phyloP scores from a whole-genome alignment of 345 rosid genomes.

The Toxicodendron radicans region DNA sequence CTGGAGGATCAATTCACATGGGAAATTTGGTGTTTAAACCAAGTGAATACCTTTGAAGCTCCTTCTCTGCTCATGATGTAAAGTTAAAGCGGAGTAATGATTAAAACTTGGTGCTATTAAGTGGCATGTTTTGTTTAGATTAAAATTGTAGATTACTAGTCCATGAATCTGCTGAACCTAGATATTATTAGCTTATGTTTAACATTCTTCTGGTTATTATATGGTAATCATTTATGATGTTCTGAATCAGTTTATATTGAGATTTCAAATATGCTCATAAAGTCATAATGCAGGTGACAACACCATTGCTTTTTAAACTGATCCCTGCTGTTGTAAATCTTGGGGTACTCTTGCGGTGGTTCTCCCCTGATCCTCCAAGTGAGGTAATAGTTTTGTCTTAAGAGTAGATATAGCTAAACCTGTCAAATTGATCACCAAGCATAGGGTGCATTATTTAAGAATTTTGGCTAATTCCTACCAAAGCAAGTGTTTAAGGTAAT shows the following conservation, averaged over 20 bases:
- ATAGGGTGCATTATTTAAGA: slow-evolving; percentile 11
- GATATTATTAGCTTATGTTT: neutral
- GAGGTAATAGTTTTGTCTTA: slow-evolving; percentile 53
- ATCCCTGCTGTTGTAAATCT: slow-evolving; percentile 91
- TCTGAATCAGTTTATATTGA: neutral
- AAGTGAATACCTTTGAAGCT: neutral
- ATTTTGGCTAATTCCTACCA: slow-evolving; percentile 17
- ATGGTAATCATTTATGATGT: neutral
- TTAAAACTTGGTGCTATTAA: neutral
- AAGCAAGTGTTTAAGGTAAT: slow-evolving; percentile 26
- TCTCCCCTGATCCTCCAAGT: slow-evolving; percentile 61
- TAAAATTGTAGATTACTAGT: neutral
- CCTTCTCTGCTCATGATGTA: neutral
- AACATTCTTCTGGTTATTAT: neutral
- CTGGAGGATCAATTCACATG: neutral
- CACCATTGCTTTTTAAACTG: slow-evolving; percentile 93
- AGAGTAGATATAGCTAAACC: neutral
- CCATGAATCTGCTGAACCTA: neutral
- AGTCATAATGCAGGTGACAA: slow-evolving; percentile 64
- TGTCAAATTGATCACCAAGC: neutral
- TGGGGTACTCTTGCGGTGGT: slow-evolving; percentile 91
- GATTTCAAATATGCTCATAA: slow-evolving; percentile 6
- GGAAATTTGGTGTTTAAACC: neutral
- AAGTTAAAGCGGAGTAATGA: neutral
- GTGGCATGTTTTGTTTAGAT: neutral